Conservation (phyloP, 805 yeast species). For the Komagataella phaffii region DNA sequence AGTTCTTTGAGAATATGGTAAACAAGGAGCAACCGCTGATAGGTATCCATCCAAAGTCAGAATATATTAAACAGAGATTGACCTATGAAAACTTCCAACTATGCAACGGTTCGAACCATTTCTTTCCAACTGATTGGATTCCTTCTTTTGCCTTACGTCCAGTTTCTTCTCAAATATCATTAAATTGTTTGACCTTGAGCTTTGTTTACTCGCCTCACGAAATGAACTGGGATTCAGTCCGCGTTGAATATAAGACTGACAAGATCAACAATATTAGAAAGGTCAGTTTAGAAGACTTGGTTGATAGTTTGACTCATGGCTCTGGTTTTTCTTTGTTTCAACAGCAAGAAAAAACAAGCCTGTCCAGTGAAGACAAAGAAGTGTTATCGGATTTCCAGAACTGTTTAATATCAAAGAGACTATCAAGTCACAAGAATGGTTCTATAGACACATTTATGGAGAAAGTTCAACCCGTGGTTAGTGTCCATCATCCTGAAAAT, state of each 20-base stretch:
- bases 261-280: too few relatives aligned
- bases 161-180: neutral
- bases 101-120: neutral
- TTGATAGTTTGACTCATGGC: neutral
- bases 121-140: neutral
- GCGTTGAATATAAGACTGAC: neutral
- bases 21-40: neutral
- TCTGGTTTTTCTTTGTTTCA: neutral
- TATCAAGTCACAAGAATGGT: neutral
- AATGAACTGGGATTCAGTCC: neutral
- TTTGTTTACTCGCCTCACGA: neutral
- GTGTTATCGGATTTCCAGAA: neutral
- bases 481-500: neutral
- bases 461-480: neutral
- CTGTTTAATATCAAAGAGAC: neutral
- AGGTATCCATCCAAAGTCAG: neutral
- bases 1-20: neutral
- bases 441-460: neutral
- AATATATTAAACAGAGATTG: neutral
- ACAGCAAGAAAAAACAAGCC: neutral
- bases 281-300: neutral
- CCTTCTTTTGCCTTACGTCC: neutral
- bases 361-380: neutral
- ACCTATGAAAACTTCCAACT: neutral
- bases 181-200: neutral